A percentile compares a stretch with the other conserved stretches of the same genome.
phyloP scores from a whole-genome alignment of 2,329 filamentous ascomycete species.

The Davidsoniella neocaledoniae region DNA sequence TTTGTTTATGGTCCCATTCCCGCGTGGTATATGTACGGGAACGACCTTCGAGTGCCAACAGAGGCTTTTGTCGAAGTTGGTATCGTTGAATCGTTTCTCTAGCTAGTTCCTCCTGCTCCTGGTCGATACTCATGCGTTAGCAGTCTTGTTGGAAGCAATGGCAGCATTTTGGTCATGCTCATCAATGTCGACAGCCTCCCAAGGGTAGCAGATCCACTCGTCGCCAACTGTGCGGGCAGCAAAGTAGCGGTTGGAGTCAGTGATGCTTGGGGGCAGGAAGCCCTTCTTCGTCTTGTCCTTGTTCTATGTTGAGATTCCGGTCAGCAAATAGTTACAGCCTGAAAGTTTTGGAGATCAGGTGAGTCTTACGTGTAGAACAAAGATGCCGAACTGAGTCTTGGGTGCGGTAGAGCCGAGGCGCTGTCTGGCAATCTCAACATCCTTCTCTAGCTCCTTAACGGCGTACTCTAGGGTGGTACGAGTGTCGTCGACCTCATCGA shows the following conservation, averaged over 20 bases:
- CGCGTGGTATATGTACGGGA: too few species aligned
- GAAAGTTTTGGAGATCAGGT: constrained; percentile 10
- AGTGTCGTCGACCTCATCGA: constrained; percentile 92
- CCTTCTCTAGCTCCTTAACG: constrained; percentile 84
- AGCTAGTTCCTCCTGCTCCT: too few species aligned
- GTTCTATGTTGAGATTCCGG: constrained; percentile 40
- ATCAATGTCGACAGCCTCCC: constrained; percentile 90
- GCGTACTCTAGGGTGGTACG: constrained; percentile 89
- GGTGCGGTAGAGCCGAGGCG: constrained; percentile 45
- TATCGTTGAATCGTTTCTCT: too few species aligned
- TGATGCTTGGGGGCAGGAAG: constrained; percentile 59
- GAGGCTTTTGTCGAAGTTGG: too few species aligned
- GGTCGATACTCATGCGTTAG: neutral
- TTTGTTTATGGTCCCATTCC: too few species aligned
- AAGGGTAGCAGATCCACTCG: constrained; percentile 97
- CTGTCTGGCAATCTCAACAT: constrained; percentile 66
- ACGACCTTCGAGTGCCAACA: too few species aligned
- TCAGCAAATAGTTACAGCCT: neutral
- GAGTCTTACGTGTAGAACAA: constrained; percentile 70
- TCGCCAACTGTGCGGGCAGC: constrained; percentile 82
- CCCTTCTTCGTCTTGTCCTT: constrained; percentile 98
- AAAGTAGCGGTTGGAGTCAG: constrained; percentile 55
- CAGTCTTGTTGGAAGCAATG: constrained; percentile 18
- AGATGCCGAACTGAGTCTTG: constrained; percentile 82
- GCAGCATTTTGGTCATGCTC: constrained; percentile 65